These are phyloP conservation scores for Austropuccinia psidii DNA, from an alignment of 1,284 basidiomycete genomes.

Conservation along the genomic window DNA sequence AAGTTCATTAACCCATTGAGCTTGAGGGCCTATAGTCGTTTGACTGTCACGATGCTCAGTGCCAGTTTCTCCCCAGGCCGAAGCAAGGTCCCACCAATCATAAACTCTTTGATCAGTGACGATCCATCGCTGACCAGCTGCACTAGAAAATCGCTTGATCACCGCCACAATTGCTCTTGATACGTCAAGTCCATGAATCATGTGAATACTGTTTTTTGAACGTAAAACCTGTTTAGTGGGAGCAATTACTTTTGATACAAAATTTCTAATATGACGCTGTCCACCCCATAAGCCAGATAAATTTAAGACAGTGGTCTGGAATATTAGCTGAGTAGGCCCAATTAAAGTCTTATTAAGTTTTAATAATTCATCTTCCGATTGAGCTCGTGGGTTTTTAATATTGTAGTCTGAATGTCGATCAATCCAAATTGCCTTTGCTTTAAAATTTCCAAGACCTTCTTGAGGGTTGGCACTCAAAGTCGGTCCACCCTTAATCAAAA, in stretches of 20 bases:
- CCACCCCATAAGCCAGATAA: conserved; percentile 62
- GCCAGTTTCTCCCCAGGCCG: conserved; percentile 52
- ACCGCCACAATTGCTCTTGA: conserved; percentile 54
- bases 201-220: conserved; percentile 55
- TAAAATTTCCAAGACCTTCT: not conserved
- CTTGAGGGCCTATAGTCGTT: conserved; percentile 30
- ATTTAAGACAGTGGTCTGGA: conserved; percentile 55
- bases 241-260: conserved; percentile 54
- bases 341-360: conserved; percentile 47
- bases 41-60: conserved; percentile 35
- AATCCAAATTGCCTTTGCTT: conserved; percentile 48
- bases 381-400: conserved; percentile 50
- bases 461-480: not conserved
- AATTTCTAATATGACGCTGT: conserved; percentile 52
- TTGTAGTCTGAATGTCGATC: conserved; percentile 54
- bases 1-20: conserved; percentile 56
- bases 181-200: conserved; percentile 51
- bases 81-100: conserved; percentile 61
- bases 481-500: conserved; percentile 14
- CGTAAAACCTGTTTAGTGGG: conserved; percentile 55
- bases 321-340: not conserved
- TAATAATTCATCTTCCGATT: conserved; percentile 56
- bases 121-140: conserved; percentile 38
- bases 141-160: conserved; percentile 6
- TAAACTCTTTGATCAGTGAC: conserved; percentile 58